Evolutionary conservation across 164 flowering plant genomes (phyloP).

Genomic region (Liriodendron chinense): DNA sequence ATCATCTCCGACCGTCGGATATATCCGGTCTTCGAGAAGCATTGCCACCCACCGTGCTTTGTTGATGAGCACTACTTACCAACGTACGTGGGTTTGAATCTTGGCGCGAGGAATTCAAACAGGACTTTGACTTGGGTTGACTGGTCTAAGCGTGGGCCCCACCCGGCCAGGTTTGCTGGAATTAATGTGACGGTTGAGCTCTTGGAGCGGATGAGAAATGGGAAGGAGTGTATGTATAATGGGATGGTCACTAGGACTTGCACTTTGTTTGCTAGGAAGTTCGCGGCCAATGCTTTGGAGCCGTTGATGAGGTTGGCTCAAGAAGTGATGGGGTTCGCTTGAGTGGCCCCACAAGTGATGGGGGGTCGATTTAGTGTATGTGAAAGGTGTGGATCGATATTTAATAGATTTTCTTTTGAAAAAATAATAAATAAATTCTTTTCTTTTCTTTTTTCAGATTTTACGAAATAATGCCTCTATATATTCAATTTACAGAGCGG

Average conservation of each 20-base stretch:
- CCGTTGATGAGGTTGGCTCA: conserved; percentile 57
- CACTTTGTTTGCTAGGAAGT: conserved; percentile 77
- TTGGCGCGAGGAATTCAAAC: conserved; percentile 35
- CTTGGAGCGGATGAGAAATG: conserved; percentile 44
- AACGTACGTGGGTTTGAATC: conserved; percentile 44
- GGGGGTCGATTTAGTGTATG: too few species aligned
- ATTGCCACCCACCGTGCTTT: not conserved
- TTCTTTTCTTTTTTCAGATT: too few species aligned
- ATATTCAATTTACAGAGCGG: too few species aligned
- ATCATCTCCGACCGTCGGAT: conserved; percentile 43
- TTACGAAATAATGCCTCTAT: too few species aligned
- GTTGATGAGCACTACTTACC: conserved; percentile 70
- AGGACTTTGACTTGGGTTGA: conserved; percentile 64
- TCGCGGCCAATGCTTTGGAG: conserved; percentile 41
- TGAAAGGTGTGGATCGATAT: too few species aligned
- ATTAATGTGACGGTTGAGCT: conserved; percentile 43
- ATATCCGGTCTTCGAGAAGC: conserved; percentile 33
- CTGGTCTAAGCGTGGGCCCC: conserved; percentile 67
- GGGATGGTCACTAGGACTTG: conserved; percentile 43
- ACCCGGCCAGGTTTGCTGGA: conserved; percentile 41
- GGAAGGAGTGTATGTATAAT: conserved; percentile 35
- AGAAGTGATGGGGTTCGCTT: conserved; percentile 39
- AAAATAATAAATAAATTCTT: too few species aligned
- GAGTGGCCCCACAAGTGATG: not conserved
- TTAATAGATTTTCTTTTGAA: too few species aligned